Conservation (phyloP, 441 rosid genomes). For the Capsella rubella region DNA sequence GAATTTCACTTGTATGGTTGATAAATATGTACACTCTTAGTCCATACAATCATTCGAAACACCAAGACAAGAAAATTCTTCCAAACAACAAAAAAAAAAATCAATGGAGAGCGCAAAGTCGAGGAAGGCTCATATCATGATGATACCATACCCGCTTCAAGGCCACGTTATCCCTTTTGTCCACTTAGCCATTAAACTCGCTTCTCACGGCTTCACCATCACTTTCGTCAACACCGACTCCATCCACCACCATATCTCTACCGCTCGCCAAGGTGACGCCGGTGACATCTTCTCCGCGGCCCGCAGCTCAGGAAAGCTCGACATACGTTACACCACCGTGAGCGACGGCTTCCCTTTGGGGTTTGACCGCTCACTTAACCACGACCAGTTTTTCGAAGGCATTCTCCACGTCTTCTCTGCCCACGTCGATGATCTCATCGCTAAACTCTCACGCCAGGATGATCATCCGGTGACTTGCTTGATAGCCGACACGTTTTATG, state of each 20-base stretch:
- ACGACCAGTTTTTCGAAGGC: constrained; percentile 59
- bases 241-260: constrained; percentile 59
- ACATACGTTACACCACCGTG: constrained; percentile 61
- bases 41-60: constrained; percentile 25
- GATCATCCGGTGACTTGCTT: constrained; percentile 52
- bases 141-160: constrained; percentile 72
- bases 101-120: constrained; percentile 37
- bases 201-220: constrained; percentile 68
- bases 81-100: neutral
- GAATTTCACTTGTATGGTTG: neutral
- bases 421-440: constrained; percentile 56
- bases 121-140: constrained; percentile 57
- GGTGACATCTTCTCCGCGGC: constrained; percentile 53
- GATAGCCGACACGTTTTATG: constrained; percentile 69
- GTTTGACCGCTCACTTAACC: constrained; percentile 68
- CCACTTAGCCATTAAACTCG: constrained; percentile 69
- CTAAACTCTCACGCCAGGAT: constrained; percentile 40
- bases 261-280: constrained; percentile 31
- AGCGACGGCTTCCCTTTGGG: constrained; percentile 68
- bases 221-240: constrained; percentile 68
- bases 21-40: constrained; percentile 4
- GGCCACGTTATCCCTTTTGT: constrained; percentile 72
- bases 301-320: constrained; percentile 53
- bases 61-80: neutral
- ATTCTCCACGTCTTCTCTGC: constrained; percentile 59